phyloP scores from a whole-genome alignment of 345 rosid species.

The Eucalyptus sp. region DNA sequence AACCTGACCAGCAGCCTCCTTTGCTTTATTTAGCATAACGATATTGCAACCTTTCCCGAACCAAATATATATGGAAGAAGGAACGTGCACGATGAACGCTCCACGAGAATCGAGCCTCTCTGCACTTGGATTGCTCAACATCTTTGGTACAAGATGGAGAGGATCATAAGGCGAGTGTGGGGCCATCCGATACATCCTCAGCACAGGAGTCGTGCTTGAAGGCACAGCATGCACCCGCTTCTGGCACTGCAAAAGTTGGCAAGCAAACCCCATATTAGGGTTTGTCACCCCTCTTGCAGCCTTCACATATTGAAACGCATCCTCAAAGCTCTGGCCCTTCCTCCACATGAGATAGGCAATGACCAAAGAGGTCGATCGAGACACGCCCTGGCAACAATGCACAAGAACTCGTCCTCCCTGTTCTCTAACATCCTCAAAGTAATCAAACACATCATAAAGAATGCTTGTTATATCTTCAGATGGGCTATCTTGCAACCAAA shows the following conservation, averaged over 20 bases:
- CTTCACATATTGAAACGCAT: slow-evolving; percentile 62
- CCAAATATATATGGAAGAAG: slow-evolving; percentile 52
- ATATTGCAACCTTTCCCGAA: slow-evolving; percentile 31
- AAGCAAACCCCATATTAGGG: slow-evolving; percentile 72
- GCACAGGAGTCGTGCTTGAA: slow-evolving; percentile 42
- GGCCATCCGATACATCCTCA: slow-evolving; percentile 58
- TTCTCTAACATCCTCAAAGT: slow-evolving; percentile 67
- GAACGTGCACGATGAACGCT: slow-evolving; percentile 49
- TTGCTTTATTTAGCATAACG: slow-evolving; percentile 38
- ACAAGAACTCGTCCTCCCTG: slow-evolving; percentile 60
- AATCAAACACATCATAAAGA: slow-evolving; percentile 68
- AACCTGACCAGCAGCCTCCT: slow-evolving; percentile 57
- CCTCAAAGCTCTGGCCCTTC: slow-evolving; percentile 64
- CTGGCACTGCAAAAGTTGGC: slow-evolving; percentile 72
- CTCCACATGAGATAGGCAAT: slow-evolving; percentile 81
- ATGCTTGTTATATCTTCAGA: slow-evolving; percentile 68
- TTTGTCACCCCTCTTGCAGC: slow-evolving; percentile 64
- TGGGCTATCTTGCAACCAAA: slow-evolving; percentile 63
- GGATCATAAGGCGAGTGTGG: slow-evolving; percentile 73
- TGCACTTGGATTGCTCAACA: slow-evolving; percentile 27
- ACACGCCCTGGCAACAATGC: slow-evolving; percentile 69
- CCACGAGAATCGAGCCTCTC: slow-evolving; percentile 58
- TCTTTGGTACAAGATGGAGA: slow-evolving; percentile 66
- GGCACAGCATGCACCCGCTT: slow-evolving; percentile 62
- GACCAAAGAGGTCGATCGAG: slow-evolving; percentile 55